A percentile compares a stretch with the other conserved stretches of the same genome.
These are phyloP conservation scores for Penicillium arizonense DNA, from an alignment of 495 filamentous ascomycete species.

Conservation along the genomic window DNA sequence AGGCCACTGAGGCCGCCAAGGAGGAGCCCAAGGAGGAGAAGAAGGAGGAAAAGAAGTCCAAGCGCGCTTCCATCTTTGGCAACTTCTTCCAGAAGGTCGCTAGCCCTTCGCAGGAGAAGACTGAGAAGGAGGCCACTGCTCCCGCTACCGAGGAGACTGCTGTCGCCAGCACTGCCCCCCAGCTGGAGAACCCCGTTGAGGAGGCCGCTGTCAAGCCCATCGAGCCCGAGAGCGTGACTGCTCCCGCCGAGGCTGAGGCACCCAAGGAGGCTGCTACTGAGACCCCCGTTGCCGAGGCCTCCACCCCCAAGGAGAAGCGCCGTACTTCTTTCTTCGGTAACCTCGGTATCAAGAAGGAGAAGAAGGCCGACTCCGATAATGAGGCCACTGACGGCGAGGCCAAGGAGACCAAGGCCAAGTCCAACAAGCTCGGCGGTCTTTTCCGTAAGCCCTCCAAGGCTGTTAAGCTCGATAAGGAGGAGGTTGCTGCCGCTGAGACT, in stretches of 20 bases:
- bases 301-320: constrained; percentile 49
- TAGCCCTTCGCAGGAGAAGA: constrained; percentile 52
- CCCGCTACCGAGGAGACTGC: constrained; percentile 40
- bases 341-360: constrained; percentile 52
- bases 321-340: constrained; percentile 56
- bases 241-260: constrained; percentile 40
- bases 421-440: constrained; percentile 52
- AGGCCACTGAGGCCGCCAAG: constrained; percentile 22
- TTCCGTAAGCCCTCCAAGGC: constrained; percentile 59
- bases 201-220: constrained; percentile 41
- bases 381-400: constrained; percentile 48
- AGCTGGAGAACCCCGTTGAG: constrained; percentile 51
- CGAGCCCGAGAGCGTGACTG: constrained; percentile 44
- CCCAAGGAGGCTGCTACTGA: constrained; percentile 37
- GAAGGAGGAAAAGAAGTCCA: constrained; percentile 44
- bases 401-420: constrained; percentile 47
- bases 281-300: constrained; percentile 32
- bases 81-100: constrained; percentile 56
- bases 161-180: constrained; percentile 49
- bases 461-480: constrained; percentile 45
- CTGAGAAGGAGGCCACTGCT: constrained; percentile 49
- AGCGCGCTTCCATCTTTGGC: constrained; percentile 53
- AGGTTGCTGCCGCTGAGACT: constrained; percentile 29
- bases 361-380: constrained; percentile 50
- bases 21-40: constrained; percentile 33